A percentile compares a stretch with the other conserved stretches of the same genome.
phyloP scores from a whole-genome alignment of 495 filamentous ascomycete species.

The Aeminium ludgeri region DNA sequence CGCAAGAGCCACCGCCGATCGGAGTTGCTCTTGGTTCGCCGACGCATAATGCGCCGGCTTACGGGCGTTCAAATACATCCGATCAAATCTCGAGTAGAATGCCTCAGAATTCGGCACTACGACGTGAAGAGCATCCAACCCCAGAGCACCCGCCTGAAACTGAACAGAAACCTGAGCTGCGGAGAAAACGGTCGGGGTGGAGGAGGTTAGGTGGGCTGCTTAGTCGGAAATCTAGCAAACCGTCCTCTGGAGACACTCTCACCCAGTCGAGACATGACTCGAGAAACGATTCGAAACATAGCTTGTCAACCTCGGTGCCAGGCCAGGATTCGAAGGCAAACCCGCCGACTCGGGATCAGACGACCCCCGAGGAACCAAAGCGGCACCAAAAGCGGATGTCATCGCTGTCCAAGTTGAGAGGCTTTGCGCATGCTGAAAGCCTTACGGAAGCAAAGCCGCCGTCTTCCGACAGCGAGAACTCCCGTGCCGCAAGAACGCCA shows the following conservation, averaged over 20 bases:
- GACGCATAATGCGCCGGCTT: constrained; percentile 3
- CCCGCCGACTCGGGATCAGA: background rate
- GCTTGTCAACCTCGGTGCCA: too few species aligned
- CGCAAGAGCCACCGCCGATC: background rate
- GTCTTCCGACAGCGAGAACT: too few species aligned
- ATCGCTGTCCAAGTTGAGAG: constrained; percentile 1
- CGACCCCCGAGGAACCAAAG: constrained; percentile 3
- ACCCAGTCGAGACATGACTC: constrained; percentile 5
- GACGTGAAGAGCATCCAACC: background rate
- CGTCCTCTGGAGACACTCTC: constrained; percentile 1
- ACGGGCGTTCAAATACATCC: constrained; percentile 8
- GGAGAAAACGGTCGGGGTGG: constrained; percentile 10
- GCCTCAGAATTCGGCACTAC: background rate
- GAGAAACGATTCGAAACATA: too few species aligned
- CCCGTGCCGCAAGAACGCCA: too few species aligned
- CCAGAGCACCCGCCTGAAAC: background rate
- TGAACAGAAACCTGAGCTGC: constrained; percentile 5
- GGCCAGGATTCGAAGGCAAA: background rate
- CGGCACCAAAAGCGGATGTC: background rate
- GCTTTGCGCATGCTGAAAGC: too few species aligned
- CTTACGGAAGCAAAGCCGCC: too few species aligned
- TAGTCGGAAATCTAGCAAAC: background rate
- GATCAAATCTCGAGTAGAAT: background rate
- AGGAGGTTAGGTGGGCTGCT: constrained; percentile 6
- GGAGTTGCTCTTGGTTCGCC: constrained; percentile 9